Evolutionary conservation across 371 early-diverging fungal genomes (phyloP), one percentile per base, ranked within the genome.

Genomic region (Coemansia linderi): DNA sequence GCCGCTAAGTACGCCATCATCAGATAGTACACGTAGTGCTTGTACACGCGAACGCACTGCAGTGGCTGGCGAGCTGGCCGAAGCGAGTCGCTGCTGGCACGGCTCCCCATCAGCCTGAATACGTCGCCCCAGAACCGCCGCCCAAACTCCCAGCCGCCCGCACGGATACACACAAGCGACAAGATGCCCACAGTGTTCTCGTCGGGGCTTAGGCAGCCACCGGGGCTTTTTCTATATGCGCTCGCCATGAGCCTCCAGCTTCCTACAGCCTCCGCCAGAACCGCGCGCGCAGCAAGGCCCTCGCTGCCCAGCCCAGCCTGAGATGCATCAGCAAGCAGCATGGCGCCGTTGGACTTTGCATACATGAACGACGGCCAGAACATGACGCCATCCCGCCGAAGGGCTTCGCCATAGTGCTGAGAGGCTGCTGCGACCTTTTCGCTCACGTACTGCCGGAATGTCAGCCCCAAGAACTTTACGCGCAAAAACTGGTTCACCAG

Each of bases 281-380:
- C 9, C 22, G 64, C 59, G 39, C 64, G 58, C 27, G 50, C 69
- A 10, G 37, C 37, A 19, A 27, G 13, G 40, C 27, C 39, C 9
- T 39, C 54, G 6, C 59, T 29, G 17, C 57, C 54, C 63, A 58
- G 10, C 17, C 37, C 64, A 4, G 56, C 57, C 17, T 24, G 33
- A n/a, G 66, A 59, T n/a, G 37, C 39, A 31, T 56, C 66, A 17
- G 57, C 36, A 17, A 36, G 46, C 44, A 59, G 37, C 69, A 38
- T 44, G 37, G 52, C 50, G 37, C 52, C 64, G 37, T 44, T 50
- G 27, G 73, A 59, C 40, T 62, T 59, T 64, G 59, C 54, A 56
- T 66, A 68, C 72, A 75, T 63, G 37, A 72, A 75, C 38, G 76
- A 64, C 33, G 76, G 76, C 76, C 76, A 75, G 44, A 72, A 75